Base-by-base conservation (phyloP, 2,329 filamentous ascomycete species). In the Sphaerostilbella broomeana region DNA sequence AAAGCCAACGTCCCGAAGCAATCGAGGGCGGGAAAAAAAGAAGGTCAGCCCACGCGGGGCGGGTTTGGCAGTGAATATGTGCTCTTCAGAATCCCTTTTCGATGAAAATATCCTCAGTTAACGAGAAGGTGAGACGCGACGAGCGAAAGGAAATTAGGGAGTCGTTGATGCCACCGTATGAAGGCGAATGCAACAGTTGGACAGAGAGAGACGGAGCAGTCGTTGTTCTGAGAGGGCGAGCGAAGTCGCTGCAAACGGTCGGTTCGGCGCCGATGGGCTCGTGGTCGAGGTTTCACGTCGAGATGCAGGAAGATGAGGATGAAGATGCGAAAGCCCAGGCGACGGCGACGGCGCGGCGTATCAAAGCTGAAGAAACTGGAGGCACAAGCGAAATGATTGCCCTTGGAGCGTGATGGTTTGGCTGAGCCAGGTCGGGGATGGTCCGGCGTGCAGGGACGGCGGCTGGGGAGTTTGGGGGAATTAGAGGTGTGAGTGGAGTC, bases 321-420 rank as follows among this genome's bases (percentile, higher is more conserved):
- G 38, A 47, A 34, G 38, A 40, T 40, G 44, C 43, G 44, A 47
- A 45, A 52, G 27, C 31, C 26, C 21, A 37, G 39, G 39, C 42
- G 42, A 34, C 42, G 20, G 24, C 38, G 29, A 25, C 21, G 35
- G 34, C 37, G 39, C 51, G 56, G 54, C 58, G 63, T 63, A 61
- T 62, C 60, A 59, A 61, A 62, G 65, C 67, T 68, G 63, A 67
- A 59, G 59, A 58, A 57, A 58, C 57, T 60, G 61, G 62, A 62
- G 62, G 60, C 60, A 60, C 65, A 71, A 72, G 68, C 68, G 69
- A 72, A 57, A 72, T 72, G 68, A 69, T 64, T 65, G 61, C 61
- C 61, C 61, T 59, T 59, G 22, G 59, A 63, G 60, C 58, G 61
- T 62, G 61, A 61, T 63, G 56, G 60, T 56, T 44, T 51, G 57